Percentiles rank a stretch among this genome's conserved stretches.
Conservation (phyloP, 2,329 filamentous ascomycete genomes). For the Teratosphaeria destructans region DNA sequence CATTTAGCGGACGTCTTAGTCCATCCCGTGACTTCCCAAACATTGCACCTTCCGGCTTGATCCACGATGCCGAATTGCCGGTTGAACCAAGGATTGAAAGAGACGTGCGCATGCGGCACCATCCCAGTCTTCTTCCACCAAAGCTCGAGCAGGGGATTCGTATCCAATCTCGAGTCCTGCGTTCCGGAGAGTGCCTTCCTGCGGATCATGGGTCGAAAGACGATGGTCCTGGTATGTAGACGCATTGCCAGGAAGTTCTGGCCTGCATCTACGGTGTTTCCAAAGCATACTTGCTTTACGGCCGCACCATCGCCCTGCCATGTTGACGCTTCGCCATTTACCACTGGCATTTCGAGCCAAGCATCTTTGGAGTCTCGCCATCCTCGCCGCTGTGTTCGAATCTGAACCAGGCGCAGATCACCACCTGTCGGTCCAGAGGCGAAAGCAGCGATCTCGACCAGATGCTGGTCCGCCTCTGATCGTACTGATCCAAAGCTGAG, state of each 20-base stretch:
- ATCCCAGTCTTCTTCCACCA: conserved; percentile 43
- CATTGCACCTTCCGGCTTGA: conserved; percentile 53
- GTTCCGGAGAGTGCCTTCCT: conserved; percentile 6
- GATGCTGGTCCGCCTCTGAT: conserved; percentile 23
- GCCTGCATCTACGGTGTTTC: conserved; percentile 32
- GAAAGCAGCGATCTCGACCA: conserved; percentile 26
- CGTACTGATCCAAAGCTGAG: conserved; percentile 49
- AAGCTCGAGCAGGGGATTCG: conserved; percentile 47
- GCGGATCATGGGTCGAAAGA: conserved; percentile 37
- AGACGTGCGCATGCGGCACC: conserved; percentile 49
- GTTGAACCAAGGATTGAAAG: conserved; percentile 52
- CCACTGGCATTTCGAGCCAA: conserved; percentile 38
- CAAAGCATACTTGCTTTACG: conserved; percentile 46
- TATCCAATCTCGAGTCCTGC: conserved; percentile 42
- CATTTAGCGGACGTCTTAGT: conserved; percentile 4
- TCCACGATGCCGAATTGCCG: conserved; percentile 59
- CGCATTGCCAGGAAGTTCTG: conserved; percentile 42
- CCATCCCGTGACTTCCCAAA: conserved; percentile 48
- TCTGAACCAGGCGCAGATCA: conserved; percentile 44
- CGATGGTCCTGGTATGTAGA: conserved; percentile 32
- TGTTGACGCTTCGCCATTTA: conserved; percentile 39
- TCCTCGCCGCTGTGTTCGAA: conserved; percentile 43
- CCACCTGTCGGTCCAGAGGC: conserved; percentile 47
- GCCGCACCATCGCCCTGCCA: conserved; percentile 47
- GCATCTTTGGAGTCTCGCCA: conserved; percentile 42